A percentile compares a stretch with the other conserved stretches of the same genome.
Conservation (phyloP, 163 green algal species). For the Volvox carteri region DNA sequence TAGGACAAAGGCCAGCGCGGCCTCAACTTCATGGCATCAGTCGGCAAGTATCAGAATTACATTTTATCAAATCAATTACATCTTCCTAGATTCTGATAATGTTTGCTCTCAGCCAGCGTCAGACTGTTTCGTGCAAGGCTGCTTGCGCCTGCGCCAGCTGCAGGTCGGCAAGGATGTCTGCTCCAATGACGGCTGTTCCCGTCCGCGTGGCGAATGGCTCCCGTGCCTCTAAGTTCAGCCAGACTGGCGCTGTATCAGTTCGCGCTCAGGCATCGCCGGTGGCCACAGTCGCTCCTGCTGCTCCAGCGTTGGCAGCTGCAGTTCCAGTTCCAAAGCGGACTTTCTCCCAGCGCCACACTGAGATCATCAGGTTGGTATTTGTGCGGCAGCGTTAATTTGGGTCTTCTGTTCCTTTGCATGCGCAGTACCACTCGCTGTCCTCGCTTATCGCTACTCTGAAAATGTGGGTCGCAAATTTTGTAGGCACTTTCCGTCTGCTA, state of each 20-base stretch:
- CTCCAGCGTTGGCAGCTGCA: neutral
- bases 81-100: slow-evolving; percentile 5
- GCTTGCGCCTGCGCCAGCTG: slow-evolving; percentile 38
- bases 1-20: slow-evolving; percentile 7
- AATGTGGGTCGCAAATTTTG: neutral
- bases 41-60: neutral
- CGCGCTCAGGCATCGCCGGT: slow-evolving; percentile 29
- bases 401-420: neutral
- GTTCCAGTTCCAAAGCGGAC: neutral
- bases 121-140: slow-evolving; percentile 31
- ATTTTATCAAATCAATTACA: neutral
- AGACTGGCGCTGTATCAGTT: neutral
- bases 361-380: slow-evolving; percentile 28
- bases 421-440: neutral
- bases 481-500: slow-evolving; percentile 75
- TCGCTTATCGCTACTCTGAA: neutral
- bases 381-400: neutral
- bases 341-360: slow-evolving; percentile 32
- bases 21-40: neutral
- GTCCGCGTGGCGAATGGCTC: neutral
- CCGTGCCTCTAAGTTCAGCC: neutral
- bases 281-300: neutral
- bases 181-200: neutral
- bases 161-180: neutral
- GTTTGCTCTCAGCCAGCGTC: slow-evolving; percentile 26